These are phyloP conservation scores for Salix suchowensis DNA, from an alignment of 345 rosid genomes.

Conservation along the genomic window DNA sequence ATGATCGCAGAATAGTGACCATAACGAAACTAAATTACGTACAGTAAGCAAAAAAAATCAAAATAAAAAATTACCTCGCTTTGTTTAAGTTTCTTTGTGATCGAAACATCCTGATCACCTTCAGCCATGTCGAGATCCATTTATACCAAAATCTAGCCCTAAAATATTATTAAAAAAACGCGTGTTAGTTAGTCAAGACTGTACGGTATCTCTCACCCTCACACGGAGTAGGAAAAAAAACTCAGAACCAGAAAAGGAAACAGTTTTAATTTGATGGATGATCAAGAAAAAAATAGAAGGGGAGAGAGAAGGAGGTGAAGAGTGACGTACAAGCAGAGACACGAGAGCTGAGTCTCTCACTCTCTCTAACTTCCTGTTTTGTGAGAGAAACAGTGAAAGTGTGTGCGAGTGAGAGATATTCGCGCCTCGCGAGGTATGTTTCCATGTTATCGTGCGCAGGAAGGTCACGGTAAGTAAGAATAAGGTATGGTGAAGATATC, in stretches of 20 bases:
- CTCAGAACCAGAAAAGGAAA: not conserved
- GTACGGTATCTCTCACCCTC: not conserved
- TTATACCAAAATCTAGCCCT: not conserved
- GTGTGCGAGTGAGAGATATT: not conserved
- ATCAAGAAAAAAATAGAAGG: no score
- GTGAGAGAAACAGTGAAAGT: not conserved
- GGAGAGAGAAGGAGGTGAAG: no score
- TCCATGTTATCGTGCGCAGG: not conserved
- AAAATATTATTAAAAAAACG: not conserved
- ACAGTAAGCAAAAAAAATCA: not conserved
- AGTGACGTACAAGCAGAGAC: no score
- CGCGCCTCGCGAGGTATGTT: not conserved
- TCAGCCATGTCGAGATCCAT: conserved; percentile 5
- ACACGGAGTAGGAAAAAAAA: no score
- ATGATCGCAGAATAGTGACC: no score
- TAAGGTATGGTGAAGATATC: not conserved
- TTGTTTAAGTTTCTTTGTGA: conserved; percentile 19
- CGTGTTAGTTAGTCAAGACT: not conserved
- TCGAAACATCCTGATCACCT: not conserved
- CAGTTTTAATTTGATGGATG: not conserved
- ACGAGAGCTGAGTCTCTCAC: no score
- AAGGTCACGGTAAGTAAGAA: not conserved
- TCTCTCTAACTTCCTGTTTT: not conserved
- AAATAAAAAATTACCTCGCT: conserved; percentile 14
- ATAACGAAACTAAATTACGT: no score